Evolutionary conservation across 1,284 basidiomycete species (phyloP).

Genomic region (Boletus mariae): DNA sequence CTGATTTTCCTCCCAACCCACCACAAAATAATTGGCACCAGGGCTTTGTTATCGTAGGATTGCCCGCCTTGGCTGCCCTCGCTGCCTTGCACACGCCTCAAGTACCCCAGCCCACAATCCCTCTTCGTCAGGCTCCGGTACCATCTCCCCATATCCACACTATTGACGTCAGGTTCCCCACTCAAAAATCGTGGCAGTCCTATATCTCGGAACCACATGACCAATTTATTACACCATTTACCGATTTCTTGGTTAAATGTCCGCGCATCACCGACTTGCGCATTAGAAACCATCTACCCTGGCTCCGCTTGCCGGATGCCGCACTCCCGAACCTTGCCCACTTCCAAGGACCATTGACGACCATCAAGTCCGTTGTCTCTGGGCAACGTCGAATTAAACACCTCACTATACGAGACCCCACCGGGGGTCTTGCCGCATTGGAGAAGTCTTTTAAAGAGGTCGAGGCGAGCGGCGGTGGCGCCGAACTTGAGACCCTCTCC

Average conservation of each 20-base stretch:
- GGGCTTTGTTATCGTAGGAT: conserved; percentile 10
- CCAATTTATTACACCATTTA: conserved; percentile 24
- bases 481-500: conserved; percentile 25
- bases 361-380: conserved; percentile 25
- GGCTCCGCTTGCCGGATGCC: conserved; percentile 24
- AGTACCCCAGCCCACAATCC: not conserved
- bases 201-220: conserved; percentile 28
- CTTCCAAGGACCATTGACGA: conserved; percentile 32
- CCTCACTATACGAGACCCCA: conserved; percentile 26
- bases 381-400: conserved; percentile 16
- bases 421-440: conserved; percentile 22
- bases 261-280: conserved; percentile 19
- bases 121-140: conserved; percentile 15
- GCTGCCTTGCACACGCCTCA: conserved; percentile 10
- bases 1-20: conserved; percentile 6
- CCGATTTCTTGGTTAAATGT: conserved; percentile 27
- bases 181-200: conserved; percentile 32
- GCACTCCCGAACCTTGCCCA: conserved; percentile 29
- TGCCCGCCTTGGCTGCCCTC: conserved; percentile 7
- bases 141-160: conserved; percentile 34
- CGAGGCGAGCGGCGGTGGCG: conserved; percentile 12
- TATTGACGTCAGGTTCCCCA: conserved; percentile 36
- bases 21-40: conserved; percentile 11
- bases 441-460: conserved; percentile 31
- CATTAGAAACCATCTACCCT: conserved; percentile 28